Evolutionary conservation across 2,329 filamentous ascomycete species (phyloP), one percentile per base, ranked within the genome.

Genomic region (Phaeosphaeriaceae sp.): DNA sequence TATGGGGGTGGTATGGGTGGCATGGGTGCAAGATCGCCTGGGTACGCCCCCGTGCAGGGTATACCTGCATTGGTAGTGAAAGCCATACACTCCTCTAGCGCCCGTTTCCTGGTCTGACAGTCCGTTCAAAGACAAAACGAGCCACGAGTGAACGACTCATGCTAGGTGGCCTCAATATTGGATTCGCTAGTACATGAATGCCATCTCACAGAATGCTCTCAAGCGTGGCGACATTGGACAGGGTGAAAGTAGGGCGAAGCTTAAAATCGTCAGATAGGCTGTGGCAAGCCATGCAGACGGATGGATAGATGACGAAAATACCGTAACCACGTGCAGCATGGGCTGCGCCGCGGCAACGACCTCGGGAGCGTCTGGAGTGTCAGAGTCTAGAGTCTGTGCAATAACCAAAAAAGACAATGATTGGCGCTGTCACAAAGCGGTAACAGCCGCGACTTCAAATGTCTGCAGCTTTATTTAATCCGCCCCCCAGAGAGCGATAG

Each of bases 321-420:
- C 50, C 50, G 52, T 58, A 56, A 59, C 60, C 58, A 63, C 56
- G 56, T 62, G 60, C 51, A 43, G 50, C 54, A 56, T 39, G 28
- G 46, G 37, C 50, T 54, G 48, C 38, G 15, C 20, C 16, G 43
- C 43, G 20, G 23, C 6, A 26, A n/a, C n/a, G n/a, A n/a, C n/a
- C n/a, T n/a, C n/a, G 23, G 4, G 23, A 42, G 40, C 28, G 26
- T 23, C 40, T 12, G 42, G 43, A 38, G 44, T 45, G 48, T 47
- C 50, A 41, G 42, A 38, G 41, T 13, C 28, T 20, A 16, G 36
- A 48, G 54, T 53, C 56, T 54, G 56, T 56, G 52, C 56, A 54
- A 41, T 28, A 35, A n/a, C 58, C 48, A 28, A 50, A 52, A 46
- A 38, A 33, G 54, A 47, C 48, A 45, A 43, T 42, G 52, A 64